These are phyloP conservation scores for Boletus holoroseus DNA, from an alignment of 1,284 basidiomycete species.

Conservation along the genomic window DNA sequence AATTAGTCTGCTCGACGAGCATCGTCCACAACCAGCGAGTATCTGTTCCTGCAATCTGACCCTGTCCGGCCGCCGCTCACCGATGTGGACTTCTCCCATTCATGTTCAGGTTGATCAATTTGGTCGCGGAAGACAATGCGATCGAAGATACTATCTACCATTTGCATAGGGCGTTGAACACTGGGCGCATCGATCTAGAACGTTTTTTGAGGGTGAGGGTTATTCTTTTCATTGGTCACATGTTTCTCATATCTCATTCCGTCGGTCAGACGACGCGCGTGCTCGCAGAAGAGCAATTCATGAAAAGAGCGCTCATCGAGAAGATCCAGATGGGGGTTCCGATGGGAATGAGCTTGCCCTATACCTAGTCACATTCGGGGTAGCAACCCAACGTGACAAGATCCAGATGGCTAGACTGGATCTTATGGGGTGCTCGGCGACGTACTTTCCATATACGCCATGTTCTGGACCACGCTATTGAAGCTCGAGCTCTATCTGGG, in stretches of 20 bases:
- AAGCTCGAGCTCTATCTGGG: slow-evolving; percentile 25
- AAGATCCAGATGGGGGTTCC: slow-evolving; percentile 74
- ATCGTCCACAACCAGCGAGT: slow-evolving; percentile 95
- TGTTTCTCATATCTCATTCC: slow-evolving; percentile 21
- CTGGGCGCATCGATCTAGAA: slow-evolving; percentile 89
- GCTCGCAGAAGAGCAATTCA: slow-evolving; percentile 91
- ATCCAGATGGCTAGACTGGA: slow-evolving; percentile 27
- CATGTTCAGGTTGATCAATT: slow-evolving; percentile 72
- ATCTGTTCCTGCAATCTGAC: slow-evolving; percentile 6
- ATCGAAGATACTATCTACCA: slow-evolving; percentile 99
- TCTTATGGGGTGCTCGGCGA: slow-evolving; percentile 35
- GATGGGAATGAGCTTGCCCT: slow-evolving; percentile 40
- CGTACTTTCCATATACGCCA: slow-evolving; percentile 36
- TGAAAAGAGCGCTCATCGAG: slow-evolving; percentile 86
- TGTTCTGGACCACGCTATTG: slow-evolving; percentile 33
- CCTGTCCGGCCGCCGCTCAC: slow-evolving; percentile 14
- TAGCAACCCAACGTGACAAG: slow-evolving; percentile 26
- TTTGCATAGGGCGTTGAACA: slow-evolving; percentile 87
- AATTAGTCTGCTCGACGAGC: slow-evolving; percentile 89
- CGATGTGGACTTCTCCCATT: slow-evolving; percentile 1
- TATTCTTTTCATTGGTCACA: slow-evolving; percentile 22
- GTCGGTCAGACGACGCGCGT: slow-evolving; percentile 69
- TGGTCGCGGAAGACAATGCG: slow-evolving; percentile 97
- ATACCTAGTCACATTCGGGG: slow-evolving; percentile 33
- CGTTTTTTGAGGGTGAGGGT: slow-evolving; percentile 77